Conservation (phyloP, 1,139 yeast genomes). For the Hemisphaericaspora lyxosophila region DNA sequence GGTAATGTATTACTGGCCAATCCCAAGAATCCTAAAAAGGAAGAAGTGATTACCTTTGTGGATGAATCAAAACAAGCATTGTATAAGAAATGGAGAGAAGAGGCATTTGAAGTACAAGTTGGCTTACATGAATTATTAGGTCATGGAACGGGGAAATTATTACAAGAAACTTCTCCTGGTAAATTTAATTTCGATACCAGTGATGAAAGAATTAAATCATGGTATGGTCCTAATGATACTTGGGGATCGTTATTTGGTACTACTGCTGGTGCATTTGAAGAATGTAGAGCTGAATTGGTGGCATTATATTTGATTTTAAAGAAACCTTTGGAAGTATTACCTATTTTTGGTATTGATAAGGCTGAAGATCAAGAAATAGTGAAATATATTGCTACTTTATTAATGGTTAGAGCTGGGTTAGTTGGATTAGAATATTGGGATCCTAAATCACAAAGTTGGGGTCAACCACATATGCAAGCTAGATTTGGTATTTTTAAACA, state of each 20-base stretch:
- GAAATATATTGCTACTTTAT: conserved; percentile 63
- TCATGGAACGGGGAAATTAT: conserved; percentile 86
- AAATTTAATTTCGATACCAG: conserved; percentile 67
- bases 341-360: conserved; percentile 66
- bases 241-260: conserved; percentile 88
- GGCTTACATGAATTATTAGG: conserved; percentile 90
- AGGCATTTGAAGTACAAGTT: conserved; percentile 88
- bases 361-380: conserved; percentile 63
- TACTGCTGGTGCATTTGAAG: conserved; percentile 84
- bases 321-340: conserved; percentile 54
- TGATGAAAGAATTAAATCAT: conserved; percentile 69
- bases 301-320: conserved; percentile 79
- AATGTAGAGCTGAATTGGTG: conserved; percentile 88
- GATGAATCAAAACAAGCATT: conserved; percentile 49
- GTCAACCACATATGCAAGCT: conserved; percentile 96
- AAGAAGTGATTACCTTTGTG: conserved; percentile 71
- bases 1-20: conserved; percentile 80
- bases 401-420: conserved; percentile 88
- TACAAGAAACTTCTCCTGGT: conserved; percentile 64
- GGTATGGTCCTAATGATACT: conserved; percentile 77
- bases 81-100: conserved; percentile 72
- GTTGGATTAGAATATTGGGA: conserved; percentile 85
- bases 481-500: conserved; percentile 80
- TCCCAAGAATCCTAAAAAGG: conserved; percentile 58
- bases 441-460: conserved; percentile 79